phyloP scores from a whole-genome alignment of 176 grass and related monocot species.

The Triticum urartu region DNA sequence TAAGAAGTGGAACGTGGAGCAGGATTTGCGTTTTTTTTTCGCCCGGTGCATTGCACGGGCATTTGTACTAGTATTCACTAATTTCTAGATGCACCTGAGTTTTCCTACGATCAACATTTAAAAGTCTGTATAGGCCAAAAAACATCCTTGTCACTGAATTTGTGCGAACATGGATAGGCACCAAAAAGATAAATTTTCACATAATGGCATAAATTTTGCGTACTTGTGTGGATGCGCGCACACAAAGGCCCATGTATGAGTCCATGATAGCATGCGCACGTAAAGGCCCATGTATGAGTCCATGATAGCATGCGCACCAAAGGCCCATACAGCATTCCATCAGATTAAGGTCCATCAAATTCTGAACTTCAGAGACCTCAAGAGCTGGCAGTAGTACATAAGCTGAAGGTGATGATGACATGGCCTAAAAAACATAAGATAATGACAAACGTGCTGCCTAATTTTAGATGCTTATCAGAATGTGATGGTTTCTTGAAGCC shows the following conservation, averaged over 20 bases:
- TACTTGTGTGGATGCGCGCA: no score
- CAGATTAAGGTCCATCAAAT: neutral
- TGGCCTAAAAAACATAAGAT: no score
- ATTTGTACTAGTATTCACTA: neutral
- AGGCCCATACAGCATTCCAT: neutral
- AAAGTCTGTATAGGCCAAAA: neutral
- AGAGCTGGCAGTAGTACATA: neutral
- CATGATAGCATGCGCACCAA: neutral
- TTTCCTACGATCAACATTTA: neutral
- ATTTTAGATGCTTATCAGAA: slow-evolving; percentile 10
- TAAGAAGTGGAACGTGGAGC: no score
- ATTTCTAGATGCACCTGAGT: neutral
- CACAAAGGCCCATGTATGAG: no score
- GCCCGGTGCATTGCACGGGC: no score
- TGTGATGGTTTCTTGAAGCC: neutral
- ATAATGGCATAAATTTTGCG: no score
- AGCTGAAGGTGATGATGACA: no score
- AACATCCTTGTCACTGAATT: neutral
- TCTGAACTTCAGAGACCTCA: neutral
- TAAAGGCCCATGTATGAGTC: neutral
- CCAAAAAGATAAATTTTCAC: no score
- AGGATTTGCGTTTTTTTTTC: no score
- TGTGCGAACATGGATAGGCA: neutral
- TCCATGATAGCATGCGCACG: neutral
- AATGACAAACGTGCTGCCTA: neutral